These are phyloP conservation scores for Beauveria rudraprayagi DNA, from an alignment of 2,329 filamentous ascomycete genomes.

Conservation along the genomic window DNA sequence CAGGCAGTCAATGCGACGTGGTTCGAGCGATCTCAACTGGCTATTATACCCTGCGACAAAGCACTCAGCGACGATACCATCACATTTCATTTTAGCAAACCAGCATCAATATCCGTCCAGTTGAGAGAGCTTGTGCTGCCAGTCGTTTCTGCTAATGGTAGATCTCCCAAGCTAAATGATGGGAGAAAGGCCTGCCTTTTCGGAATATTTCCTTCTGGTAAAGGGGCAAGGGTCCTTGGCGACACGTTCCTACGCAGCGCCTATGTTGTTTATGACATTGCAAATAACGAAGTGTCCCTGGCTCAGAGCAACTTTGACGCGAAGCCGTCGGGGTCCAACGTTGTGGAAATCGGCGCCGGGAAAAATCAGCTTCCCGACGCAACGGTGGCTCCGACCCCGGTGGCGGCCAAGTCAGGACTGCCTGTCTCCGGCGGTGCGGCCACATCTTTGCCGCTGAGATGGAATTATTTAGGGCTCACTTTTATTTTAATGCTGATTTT, in stretches of 20 bases:
- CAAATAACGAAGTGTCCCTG: conserved; percentile 62
- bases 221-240: conserved; percentile 54
- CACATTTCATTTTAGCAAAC: conserved; percentile 45
- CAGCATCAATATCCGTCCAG: conserved; percentile 42
- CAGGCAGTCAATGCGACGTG: conserved; percentile 51
- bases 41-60: conserved; percentile 54
- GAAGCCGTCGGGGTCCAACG: conserved; percentile 29
- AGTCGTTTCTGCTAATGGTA: conserved; percentile 37
- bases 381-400: conserved; percentile 39
- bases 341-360: conserved; percentile 49
- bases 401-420: conserved; percentile 40
- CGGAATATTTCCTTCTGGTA: conserved; percentile 53
- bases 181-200: conserved; percentile 55
- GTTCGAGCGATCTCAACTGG: conserved; percentile 41
- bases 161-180: conserved; percentile 42
- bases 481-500: neutral
- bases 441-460: neutral
- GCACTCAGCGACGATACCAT: conserved; percentile 32
- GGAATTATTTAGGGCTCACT: neutral
- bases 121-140: conserved; percentile 54
- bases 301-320: conserved; percentile 59
- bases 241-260: conserved; percentile 69
- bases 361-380: conserved; percentile 45
- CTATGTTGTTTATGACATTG: conserved; percentile 68
- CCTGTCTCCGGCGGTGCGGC: neutral